Evolutionary conservation across 2,329 filamentous ascomycete species (phyloP), one percentile per base, ranked within the genome.

Genomic region (Aspergillus fumigatus): DNA sequence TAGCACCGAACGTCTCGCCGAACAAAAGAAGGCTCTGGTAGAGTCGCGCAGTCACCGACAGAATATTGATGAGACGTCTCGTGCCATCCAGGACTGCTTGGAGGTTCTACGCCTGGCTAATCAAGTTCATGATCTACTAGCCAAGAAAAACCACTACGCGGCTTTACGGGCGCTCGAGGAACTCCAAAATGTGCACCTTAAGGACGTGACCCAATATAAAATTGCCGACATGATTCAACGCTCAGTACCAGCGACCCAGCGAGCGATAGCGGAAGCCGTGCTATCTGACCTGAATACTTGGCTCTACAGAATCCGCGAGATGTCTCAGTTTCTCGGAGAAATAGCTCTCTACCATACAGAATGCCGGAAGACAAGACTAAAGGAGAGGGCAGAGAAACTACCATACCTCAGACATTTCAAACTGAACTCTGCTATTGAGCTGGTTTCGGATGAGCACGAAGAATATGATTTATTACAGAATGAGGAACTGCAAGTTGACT

Each of bases 241-340:
- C 65, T 97, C 93, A 0, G 93, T 97, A 32, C 94, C 94, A 1
- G 87, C 90, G 3, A 97, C 92, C 1, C 92, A 96, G 68, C 92
- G 90, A 67, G 86, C 90, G 51, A 97, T 99, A 55, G 93, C 93
- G 3, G 93, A 97, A 74, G 92, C 92, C 14, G 94, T 99, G 63
- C 97, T 97, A 91, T 89, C 85, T 2, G 94, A 99, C 74, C 77
- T 99, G 54, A 97, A 97, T 70, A 97, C 92, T 0, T 99, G 94
- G 94, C 80, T 99, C 9, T 99, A 89, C 68, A 87, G 90, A 23
- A 96, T 99, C 61, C 87, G 94, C 66, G 94, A 99, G 73, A 96
- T 92, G 19, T 97, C 94, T 1, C 93, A 97, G 65, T 97, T 96
- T 61, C 78, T 99, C 7, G 94, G 94, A 4, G 94, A 99, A 72